Evolutionary conservation across 2,329 filamentous ascomycete species (phyloP), one percentile per base, ranked within the genome.

Genomic region (Beauveria scarabaeidicola): DNA sequence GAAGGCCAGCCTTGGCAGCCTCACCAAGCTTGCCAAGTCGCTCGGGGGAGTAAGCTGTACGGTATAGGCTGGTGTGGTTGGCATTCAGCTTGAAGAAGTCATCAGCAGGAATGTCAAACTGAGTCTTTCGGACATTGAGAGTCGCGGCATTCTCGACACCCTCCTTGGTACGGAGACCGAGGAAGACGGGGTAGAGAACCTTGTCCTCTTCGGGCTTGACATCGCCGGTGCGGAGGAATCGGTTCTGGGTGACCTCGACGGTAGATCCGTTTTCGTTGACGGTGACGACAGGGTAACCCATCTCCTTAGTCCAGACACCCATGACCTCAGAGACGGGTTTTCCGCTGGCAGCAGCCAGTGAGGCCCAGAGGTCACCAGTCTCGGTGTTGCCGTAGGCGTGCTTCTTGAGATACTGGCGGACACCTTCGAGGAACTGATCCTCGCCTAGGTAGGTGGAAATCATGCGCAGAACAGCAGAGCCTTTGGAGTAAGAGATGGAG

Each of bases 41-140:
- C 67, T 90, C 87, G 2, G 91, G 88, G 2, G 85, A 81, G 76
- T 97, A 97, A 0, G 87, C 90, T 0, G 92, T 97, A 62, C 93
- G 86, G 78, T 95, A 97, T 64, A 97, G 87, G 64, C 90, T 90
- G 23, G 91, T 92, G 73, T 97, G 93, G 70, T 97, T 91, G 17
- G 93, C 91, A 70, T 97, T 97, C 62, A 97, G 78, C 81, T 97
- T 97, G 85, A 89, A 97, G 76, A 97, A 97, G 68, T 96, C 90
- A 56, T 87, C 76, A 68, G 88, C 84, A 21, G 88, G 83, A 27
- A 97, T 72, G 75, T 90, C 86, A 76, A 95, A 90, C 63, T 86
- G 83, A 52, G 79, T 81, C 73, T 96, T 90, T 43, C 93, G 87
- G 23, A 67, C 66, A 21, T 64, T 68, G 41, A 74, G 64, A 11